Base-by-base conservation (phyloP, 768 basidiomycete genomes). In the Pulveroboletus sp. region DNA sequence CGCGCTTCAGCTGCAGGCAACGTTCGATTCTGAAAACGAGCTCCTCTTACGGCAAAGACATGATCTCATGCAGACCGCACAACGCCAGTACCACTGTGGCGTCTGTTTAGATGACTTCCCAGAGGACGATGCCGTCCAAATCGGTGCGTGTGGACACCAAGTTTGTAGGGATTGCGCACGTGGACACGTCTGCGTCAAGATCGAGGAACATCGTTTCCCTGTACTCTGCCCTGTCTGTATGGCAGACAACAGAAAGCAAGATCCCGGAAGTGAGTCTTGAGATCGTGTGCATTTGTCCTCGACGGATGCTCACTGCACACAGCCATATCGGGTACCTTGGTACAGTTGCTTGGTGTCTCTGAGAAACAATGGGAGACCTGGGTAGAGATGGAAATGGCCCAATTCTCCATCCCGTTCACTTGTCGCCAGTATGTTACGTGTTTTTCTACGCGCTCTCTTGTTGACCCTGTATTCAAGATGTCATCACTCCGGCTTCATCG, bases 151-250 rank as follows among this genome's bases (percentile, higher is more conserved):
- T 48, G 60, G 59, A 14, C 82, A 86, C 57, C 54, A 60, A 4
- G 76, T 81, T 53, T 85, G 84, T 61, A 73, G 77, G 42, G 67
- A 70, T 6, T 85, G 84, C 52, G 55, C 79, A 8, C 67, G 61
- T 24, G 56, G 60, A 4, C 74, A 81, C 50, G 68, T 78, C 13
- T 56, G 53, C n/a, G 59, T 73, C 15, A 76, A 76, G 60, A 70
- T 85, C 27, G 67, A 69, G n/a, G 78, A 81, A 37, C 73, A 71
- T 51, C 73, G 72, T 13, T 84, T 76, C 46, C 84, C 84, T 1
- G 77, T 85, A 8, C 62, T 76, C 17, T 86, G 84, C 57, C 84
- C 84, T 0, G 61, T 74, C 11, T 86, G 84, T 51, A 63, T 66
- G 21, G 69, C 73, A 15, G 70, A 71, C 30, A 57, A 59, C 6